Evolutionary conservation across 305 asterid genomes (phyloP), one percentile per base, ranked within the genome.

Genomic region (Fraxinus baroniana): DNA sequence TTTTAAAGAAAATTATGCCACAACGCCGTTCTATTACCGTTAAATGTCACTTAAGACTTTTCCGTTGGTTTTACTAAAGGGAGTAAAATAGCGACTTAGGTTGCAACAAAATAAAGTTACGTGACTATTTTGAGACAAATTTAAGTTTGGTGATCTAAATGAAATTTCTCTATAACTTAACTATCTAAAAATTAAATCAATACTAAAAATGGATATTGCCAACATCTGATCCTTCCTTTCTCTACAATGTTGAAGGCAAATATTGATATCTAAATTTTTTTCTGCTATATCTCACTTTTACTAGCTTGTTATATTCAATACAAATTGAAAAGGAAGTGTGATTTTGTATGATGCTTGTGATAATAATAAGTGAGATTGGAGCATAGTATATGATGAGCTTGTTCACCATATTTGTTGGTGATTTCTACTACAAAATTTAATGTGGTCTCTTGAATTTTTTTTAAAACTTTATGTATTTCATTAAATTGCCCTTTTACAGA

Each of bases 401-500:
- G 76, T 37, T n/a, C 15, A 72, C 26, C n/a, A 15, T 72, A 72
- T 72, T 32, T 13, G 9, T 33, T 33, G 76, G 12, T 17, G 26
- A 72, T 71, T 72, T 72, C 76, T 33, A 17, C 76, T 72, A 17
- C 22, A 72, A 35, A 28, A 17, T 72, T 33, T 33, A 26, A 26
- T 32, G 36, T 32, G 35, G 22, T 13, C 75, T 70, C 41, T 70
- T 70, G 37, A 30, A 70, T 33, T 13, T 15, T 72, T 13, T 72
- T 72, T 72, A 15, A 17, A 28, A 6, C 0, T 30, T 72, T 72
- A 57, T 46, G 30, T 66, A 79, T 37, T 77, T 84, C 75, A 26
- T 76, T 44, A 37, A 3, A 13, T 81, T 78, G 44, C 60, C 80
- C 39, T 76, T 84, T 80, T 84, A 70, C 97, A 96, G 99, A 37